These are phyloP conservation scores for Stevia rebaudiana DNA, from an alignment of 140 eudicot species.

Conservation along the genomic window DNA sequence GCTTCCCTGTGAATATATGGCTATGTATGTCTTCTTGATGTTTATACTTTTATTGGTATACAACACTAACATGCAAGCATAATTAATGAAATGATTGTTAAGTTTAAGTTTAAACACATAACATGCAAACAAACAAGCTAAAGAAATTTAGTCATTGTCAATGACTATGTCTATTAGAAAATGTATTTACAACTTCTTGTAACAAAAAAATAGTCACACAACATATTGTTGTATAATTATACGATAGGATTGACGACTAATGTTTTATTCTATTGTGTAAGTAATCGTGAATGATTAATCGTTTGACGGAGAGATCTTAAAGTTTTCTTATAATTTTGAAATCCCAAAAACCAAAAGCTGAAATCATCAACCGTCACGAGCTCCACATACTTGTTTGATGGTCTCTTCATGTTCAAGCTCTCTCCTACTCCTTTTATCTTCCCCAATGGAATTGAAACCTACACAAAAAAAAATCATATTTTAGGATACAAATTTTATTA, in stretches of 20 bases:
- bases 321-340: conserved; percentile 26
- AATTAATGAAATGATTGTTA: background rate
- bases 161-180: background rate
- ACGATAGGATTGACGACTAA: background rate
- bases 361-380: conserved; percentile 35
- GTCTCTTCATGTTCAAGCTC: conserved; percentile 25
- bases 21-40: background rate
- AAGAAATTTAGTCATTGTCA: background rate
- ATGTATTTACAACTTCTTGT: background rate
- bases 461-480: too few species aligned
- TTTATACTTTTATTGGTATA: background rate
- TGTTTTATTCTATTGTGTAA: background rate
- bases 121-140: background rate
- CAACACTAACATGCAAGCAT: background rate
- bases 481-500: too few species aligned
- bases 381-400: conserved; percentile 36
- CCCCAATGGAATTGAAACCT: conserved; percentile 27
- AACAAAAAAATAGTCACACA: background rate
- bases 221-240: background rate
- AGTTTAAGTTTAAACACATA: background rate
- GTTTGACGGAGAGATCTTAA: conserved; percentile 26
- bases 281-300: conserved; percentile 12
- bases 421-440: conserved; percentile 37
- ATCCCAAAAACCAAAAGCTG: conserved; percentile 48
- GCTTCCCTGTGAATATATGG: background rate